A percentile compares a stretch with the other conserved stretches of the same genome.
phyloP scores from a whole-genome alignment of 2,329 filamentous ascomycete species.

The Metarhizium guizhouense region DNA sequence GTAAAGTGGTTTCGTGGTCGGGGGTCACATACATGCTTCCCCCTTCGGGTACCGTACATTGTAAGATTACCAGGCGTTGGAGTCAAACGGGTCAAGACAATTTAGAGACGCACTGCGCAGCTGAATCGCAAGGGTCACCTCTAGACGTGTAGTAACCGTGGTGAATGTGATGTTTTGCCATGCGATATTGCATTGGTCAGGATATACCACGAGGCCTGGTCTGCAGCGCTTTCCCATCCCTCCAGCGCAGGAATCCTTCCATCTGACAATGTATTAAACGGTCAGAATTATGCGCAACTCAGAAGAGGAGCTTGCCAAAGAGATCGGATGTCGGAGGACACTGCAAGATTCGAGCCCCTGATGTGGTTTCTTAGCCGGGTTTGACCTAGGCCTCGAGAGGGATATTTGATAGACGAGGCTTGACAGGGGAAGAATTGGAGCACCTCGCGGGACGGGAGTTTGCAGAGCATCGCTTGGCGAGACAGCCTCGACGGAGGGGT shows the following conservation, averaged over 20 bases:
- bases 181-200: too few relatives aligned
- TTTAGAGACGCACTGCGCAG: conserved; percentile 8
- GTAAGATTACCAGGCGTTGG: conserved; percentile 24
- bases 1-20: not conserved
- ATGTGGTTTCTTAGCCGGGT: conserved; percentile 10
- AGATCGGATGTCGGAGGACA: conserved; percentile 1
- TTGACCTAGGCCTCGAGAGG: not conserved
- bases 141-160: not conserved
- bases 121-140: conserved; percentile 11
- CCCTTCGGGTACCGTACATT: conserved; percentile 15
- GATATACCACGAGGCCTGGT: too few relatives aligned
- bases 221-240: too few relatives aligned
- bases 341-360: too few relatives aligned
- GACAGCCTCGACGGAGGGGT: not conserved
- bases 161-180: not conserved
- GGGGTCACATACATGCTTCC: conserved; percentile 10
- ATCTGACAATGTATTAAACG: too few relatives aligned
- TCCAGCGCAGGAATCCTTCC: too few relatives aligned
- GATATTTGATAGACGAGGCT: not conserved
- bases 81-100: conserved; percentile 17
- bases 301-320: conserved; percentile 8
- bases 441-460: not conserved
- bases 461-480: not conserved
- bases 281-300: too few relatives aligned
- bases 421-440: not conserved